Conservation (phyloP, 2,329 filamentous ascomycete genomes). For the Pezicula radicicola region DNA sequence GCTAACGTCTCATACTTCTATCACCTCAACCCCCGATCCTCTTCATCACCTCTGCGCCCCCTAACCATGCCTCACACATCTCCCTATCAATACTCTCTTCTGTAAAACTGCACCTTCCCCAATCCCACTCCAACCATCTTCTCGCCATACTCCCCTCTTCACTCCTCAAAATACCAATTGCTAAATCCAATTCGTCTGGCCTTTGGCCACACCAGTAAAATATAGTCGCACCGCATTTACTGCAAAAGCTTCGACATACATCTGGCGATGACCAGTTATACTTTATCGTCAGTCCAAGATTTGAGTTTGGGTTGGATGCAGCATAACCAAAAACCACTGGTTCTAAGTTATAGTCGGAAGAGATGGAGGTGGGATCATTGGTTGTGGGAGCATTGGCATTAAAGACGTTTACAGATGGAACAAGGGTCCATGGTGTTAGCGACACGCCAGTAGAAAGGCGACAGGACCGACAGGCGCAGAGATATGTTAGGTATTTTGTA, state of each 20-base stretch:
- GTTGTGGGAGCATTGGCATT: not conserved
- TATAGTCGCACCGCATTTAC: conserved; percentile 3
- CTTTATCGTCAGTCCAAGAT: conserved; percentile 2
- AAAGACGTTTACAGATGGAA: conserved; percentile 4
- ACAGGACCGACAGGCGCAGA: conserved; percentile 9
- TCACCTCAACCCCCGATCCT: not conserved
- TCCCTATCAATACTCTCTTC: conserved; percentile 8
- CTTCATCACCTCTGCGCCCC: not conserved
- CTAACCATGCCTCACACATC: conserved; percentile 3
- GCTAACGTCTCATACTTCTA: not conserved
- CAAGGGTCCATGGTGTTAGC: conserved; percentile 1
- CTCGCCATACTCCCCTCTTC: conserved; percentile 10
- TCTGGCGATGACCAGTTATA: conserved; percentile 7
- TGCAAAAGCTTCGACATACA: conserved; percentile 5
- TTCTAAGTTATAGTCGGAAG: not conserved
- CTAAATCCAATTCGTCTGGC: conserved; percentile 7
- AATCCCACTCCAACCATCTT: conserved; percentile 6
- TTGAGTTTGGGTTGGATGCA: not conserved
- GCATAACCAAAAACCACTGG: not conserved
- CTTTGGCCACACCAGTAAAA: conserved; percentile 4
- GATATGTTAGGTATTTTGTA: conserved; percentile 6
- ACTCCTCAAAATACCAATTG: conserved; percentile 6
- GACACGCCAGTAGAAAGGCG: conserved; percentile 7
- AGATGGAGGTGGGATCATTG: not conserved
- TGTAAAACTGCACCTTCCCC: conserved; percentile 6